Evolutionary conservation across 768 basidiomycete genomes (phyloP), one percentile per base, ranked within the genome.

Genomic region (Pisolithus marmoratus): DNA sequence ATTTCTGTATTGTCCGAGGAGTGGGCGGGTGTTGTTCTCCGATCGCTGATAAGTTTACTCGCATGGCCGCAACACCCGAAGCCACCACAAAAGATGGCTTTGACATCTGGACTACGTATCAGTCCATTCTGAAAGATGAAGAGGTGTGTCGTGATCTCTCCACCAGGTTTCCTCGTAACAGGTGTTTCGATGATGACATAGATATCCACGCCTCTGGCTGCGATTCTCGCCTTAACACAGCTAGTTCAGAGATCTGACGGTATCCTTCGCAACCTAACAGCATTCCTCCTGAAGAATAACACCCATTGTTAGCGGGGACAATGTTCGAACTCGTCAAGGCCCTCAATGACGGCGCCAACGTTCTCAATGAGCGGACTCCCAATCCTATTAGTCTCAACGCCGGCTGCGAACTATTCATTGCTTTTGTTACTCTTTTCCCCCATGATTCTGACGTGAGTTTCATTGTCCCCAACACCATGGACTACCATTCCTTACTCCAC

Each of bases 321-420:
- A 94, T 93, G 85, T 90, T 87, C 59, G 95, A 99, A 68, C 83
- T 98, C 26, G 85, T 90, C 22, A 79, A 86, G 55, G 92, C 84
- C 23, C 79, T 96, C 53, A 83, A 90, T 52, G 80, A 86, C 41
- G 89, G 84, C 41, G 85, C 88, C 1, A 74, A 81, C 36, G 71
- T 73, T 5, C 72, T 95, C 48, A 83, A 80, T 57, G 66, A 72
- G 23, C 74, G 75, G n/a, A 78, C 82, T 1, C 74, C 83, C 24
- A 93, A 92, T 66, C 80, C 88, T 22, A 88, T 94, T 70, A 84
- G 90, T 56, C 73, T 92, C 54, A 85, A 85, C 54, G 90, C 90
- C n/a, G 93, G 93, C 51, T 90, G 87, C 68, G 87, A 93, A 66
- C 77, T 95, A 38, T 93, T 95, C 74, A 85, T 90, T 60, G 85